phyloP scores from a whole-genome alignment of 331 rosid genomes.

The Quercus phellos region DNA sequence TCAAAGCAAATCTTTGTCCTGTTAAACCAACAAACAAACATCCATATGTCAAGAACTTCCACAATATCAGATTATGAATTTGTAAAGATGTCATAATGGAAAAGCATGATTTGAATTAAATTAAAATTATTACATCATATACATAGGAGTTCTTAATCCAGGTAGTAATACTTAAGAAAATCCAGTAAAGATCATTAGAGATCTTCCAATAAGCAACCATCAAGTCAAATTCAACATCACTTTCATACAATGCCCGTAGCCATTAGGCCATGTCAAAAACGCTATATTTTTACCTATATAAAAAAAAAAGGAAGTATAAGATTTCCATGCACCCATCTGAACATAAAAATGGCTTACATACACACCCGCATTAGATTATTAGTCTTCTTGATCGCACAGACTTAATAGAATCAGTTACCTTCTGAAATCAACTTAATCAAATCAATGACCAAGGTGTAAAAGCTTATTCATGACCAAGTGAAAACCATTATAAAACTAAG shows the following conservation, averaged over 20 bases:
- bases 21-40: slow-evolving; percentile 15
- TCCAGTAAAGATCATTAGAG: background rate
- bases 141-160: background rate
- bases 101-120: background rate
- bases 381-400: background rate
- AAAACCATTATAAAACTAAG: no score
- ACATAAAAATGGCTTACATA: background rate
- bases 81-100: background rate
- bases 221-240: no score
- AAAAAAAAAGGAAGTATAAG: background rate
- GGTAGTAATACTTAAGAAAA: background rate
- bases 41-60: background rate
- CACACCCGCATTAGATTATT: background rate
- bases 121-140: background rate
- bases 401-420: background rate
- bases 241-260: no score
- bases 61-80: background rate
- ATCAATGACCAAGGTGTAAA: background rate
- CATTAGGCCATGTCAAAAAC: background rate
- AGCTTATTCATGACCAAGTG: no score
- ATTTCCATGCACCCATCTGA: background rate
- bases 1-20: slow-evolving; percentile 97
- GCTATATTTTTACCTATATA: background rate
- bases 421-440: background rate
- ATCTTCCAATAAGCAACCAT: background rate